Conservation (phyloP, 352 stramenopile genomes). For the Pythium brachiatum region DNA sequence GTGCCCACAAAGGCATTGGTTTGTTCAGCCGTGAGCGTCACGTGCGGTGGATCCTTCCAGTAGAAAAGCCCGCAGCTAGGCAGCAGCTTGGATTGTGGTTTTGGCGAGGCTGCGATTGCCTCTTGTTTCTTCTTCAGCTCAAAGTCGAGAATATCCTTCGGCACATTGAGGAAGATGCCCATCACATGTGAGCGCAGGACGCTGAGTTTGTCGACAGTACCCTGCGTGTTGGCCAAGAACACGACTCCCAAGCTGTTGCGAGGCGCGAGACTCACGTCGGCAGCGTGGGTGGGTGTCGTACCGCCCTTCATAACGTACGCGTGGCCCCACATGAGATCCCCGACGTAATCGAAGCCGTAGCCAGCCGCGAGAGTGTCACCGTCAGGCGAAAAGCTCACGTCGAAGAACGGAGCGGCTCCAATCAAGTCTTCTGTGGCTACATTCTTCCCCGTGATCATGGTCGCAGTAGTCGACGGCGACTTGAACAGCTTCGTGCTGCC, state of each 20-base stretch:
- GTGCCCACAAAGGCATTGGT: slow-evolving; percentile 33
- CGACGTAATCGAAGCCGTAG: slow-evolving; percentile 61
- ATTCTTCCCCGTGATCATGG: slow-evolving; percentile 64
- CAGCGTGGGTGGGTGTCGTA: slow-evolving; percentile 46
- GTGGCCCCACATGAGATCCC: slow-evolving; percentile 48
- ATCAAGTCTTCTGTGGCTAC: slow-evolving; percentile 28
- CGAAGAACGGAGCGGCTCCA: slow-evolving; percentile 29
- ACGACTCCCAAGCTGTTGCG: slow-evolving; percentile 42
- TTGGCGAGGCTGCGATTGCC: slow-evolving; percentile 14
- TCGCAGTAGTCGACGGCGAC: slow-evolving; percentile 31
- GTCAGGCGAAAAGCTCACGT: slow-evolving; percentile 42
- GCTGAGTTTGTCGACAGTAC: slow-evolving; percentile 24
- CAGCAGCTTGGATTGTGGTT: slow-evolving; percentile 27
- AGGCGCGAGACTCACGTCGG: slow-evolving; percentile 43
- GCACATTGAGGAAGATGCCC: slow-evolving; percentile 61
- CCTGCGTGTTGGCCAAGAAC: slow-evolving; percentile 54
- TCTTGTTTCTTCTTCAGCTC: slow-evolving; percentile 33
- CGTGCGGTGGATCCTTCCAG: slow-evolving; percentile 35
- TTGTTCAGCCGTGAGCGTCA: slow-evolving; percentile 24
- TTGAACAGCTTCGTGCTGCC: slow-evolving; percentile 44
- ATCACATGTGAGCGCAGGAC: slow-evolving; percentile 62
- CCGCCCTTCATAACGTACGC: slow-evolving; percentile 64
- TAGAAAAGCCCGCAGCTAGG: slow-evolving; percentile 39
- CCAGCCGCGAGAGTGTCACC: slow-evolving; percentile 51
- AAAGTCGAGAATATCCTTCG: slow-evolving; percentile 45